A percentile compares a stretch with the other conserved stretches of the same genome.
Evolutionary conservation across 331 rosid species (phyloP).

Genomic region (Pyracantha coccinea): DNA sequence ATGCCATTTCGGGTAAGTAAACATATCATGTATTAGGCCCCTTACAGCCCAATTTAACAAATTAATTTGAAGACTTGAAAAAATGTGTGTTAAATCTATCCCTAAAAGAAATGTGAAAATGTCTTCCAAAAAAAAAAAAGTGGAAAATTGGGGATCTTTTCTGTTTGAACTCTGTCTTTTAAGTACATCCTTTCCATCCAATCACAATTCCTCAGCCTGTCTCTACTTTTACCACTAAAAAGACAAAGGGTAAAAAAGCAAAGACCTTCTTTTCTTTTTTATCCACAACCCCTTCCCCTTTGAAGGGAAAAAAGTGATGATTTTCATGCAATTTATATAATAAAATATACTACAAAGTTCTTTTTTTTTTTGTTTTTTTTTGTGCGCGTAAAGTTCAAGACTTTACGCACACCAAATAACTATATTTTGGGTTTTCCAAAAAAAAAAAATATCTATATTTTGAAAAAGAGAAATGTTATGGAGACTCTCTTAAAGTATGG

Average conservation of each 20-base stretch:
- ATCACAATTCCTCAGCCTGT: conserved; percentile 30
- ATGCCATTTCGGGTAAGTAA: background rate
- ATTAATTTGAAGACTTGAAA: background rate
- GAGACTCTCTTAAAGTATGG: too few species aligned
- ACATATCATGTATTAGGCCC: background rate
- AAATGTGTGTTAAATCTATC: background rate
- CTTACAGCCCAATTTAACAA: background rate
- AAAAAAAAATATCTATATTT: conserved; percentile 17
- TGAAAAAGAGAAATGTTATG: too few species aligned
- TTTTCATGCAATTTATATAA: conserved; percentile 52
- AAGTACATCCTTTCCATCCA: conserved; percentile 26
- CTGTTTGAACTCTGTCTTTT: conserved; percentile 34
- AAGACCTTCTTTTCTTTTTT: conserved; percentile 49
- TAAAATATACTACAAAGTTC: conserved; percentile 28
- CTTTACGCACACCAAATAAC: conserved; percentile 22
- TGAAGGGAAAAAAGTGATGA: conserved; percentile 38
- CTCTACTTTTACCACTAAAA: conserved; percentile 50
- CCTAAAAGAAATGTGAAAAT: conserved; percentile 14
- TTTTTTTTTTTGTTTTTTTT: too few species aligned
- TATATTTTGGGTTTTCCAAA: too few species aligned
- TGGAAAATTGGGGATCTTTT: conserved; percentile 18
- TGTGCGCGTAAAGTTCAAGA: conserved; percentile 56
- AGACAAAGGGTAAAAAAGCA: conserved; percentile 31
- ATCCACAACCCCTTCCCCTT: conserved; percentile 37
- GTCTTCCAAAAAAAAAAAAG: conserved; percentile 17